Conservation (phyloP, 2,329 filamentous ascomycete genomes). For the Graphium sp. region DNA sequence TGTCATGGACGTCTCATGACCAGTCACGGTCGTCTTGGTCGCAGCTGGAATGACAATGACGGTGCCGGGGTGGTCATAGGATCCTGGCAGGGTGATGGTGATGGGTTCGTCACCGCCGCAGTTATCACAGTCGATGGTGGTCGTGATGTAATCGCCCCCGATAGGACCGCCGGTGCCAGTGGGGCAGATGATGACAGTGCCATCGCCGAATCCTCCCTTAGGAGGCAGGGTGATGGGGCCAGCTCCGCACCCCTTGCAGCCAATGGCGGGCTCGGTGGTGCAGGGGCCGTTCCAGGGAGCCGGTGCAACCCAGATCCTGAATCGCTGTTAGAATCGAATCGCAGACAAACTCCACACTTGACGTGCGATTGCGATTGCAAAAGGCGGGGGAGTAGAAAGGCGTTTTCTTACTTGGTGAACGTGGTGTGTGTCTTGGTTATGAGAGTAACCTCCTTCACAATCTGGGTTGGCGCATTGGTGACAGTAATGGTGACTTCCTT, state of each 20-base stretch:
- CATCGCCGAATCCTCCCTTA: not conserved
- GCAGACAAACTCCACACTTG: no score
- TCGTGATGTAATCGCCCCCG: slow-evolving; percentile 4
- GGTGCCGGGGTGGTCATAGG: no score
- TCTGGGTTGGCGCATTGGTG: slow-evolving; percentile 4
- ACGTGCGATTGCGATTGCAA: no score
- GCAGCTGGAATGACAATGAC: slow-evolving; percentile 1
- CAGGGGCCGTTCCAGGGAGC: slow-evolving; percentile 1
- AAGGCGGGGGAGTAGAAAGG: no score
- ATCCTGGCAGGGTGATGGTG: not conserved
- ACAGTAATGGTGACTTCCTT: slow-evolving; percentile 4
- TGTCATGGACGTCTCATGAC: slow-evolving; percentile 1
- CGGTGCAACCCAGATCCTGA: not conserved
- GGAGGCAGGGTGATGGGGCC: not conserved
- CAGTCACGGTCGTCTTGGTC: not conserved
- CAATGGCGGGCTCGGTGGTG: slow-evolving; percentile 1
- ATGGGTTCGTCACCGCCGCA: not conserved
- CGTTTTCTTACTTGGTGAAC: slow-evolving; percentile 1
- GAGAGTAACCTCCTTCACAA: slow-evolving; percentile 5
- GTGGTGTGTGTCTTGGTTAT: slow-evolving; percentile 2
- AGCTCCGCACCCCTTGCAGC: not conserved
- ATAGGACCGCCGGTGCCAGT: not conserved
- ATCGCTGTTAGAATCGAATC: no score
- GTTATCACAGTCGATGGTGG: slow-evolving; percentile 1
- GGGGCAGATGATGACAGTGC: not conserved